Evolutionary conservation across 2,329 filamentous ascomycete species (phyloP), one percentile per base, ranked within the genome.

Genomic region (Magnaporthales sp.): DNA sequence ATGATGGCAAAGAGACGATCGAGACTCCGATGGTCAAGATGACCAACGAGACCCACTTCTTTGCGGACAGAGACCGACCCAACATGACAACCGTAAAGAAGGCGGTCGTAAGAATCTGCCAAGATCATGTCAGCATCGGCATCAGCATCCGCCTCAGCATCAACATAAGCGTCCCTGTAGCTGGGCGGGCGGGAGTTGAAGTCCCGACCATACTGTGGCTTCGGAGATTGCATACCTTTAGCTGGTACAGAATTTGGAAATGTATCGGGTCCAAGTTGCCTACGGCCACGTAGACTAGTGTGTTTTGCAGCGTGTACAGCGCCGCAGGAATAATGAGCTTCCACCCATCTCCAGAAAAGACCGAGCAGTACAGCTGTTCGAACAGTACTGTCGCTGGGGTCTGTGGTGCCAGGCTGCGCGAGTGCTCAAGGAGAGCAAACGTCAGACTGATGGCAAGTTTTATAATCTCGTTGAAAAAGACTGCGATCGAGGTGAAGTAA

Each of bases 291-390:
- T 97, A 99, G 76, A 97, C 92, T 66, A 98, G 80, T n/a, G 91
- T 91, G 74, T 97, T 98, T 73, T 97, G 92, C 30, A 97, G 76
- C 0, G 94, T 97, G 75, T 97, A 98, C 1, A 98, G 82, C 4
- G 88, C 84, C 4, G 94, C 95, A 0, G 94, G 95, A 58, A 98
- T 88, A 9, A 92, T 92, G 70, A 99, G 80, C 77, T 97, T 97
- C 94, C 94, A 98, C 71, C 93, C 93, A 75, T 98, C 95, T 10
- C 90, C 89, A 0, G 90, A 89, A 75, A 98, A 96, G 19, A 97
- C 90, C 31, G 89, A 87, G 72, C 86, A 88, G 73, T 89, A 91
- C 27, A 98, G 86, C 73, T 92, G 89, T 72, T 89, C 85, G 74
- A 96, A 91, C 22, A 97, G 83, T 1, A 91, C 87, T 0, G 91